Percentiles rank a stretch among this genome's conserved stretches.
These are phyloP conservation scores for Sarcomyxa edulis DNA, from an alignment of 768 basidiomycete genomes.

Conservation along the genomic window DNA sequence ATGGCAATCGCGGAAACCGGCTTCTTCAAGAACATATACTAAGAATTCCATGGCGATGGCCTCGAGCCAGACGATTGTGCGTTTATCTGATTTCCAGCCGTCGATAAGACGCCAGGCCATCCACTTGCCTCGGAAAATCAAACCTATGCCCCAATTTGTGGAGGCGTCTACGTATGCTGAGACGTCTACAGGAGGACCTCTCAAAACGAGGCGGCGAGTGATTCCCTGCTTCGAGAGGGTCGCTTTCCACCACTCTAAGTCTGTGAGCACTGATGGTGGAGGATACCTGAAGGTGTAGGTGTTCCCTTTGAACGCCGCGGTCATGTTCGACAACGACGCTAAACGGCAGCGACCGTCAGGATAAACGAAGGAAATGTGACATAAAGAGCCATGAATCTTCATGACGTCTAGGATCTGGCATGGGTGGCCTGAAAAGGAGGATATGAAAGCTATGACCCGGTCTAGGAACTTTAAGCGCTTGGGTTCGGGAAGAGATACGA, in stretches of 20 bases:
- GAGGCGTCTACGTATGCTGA: slow-evolving; percentile 17
- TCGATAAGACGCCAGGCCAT: slow-evolving; percentile 8
- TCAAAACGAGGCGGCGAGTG: slow-evolving; percentile 2
- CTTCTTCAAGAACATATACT: slow-evolving; percentile 9
- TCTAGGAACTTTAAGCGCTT: slow-evolving; percentile 23
- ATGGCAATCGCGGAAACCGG: slow-evolving; percentile 6
- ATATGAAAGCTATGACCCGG: slow-evolving; percentile 11
- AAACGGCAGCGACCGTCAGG: slow-evolving; percentile 12
- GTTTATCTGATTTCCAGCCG: slow-evolving; percentile 9
- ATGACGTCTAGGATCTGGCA: slow-evolving; percentile 16
- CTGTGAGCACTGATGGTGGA: slow-evolving; percentile 11
- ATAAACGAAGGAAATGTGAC: slow-evolving; percentile 21
- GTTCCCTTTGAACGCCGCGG: slow-evolving; percentile 13
- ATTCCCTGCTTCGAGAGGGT: neutral
- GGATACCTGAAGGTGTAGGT: slow-evolving; percentile 10
- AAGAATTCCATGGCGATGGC: slow-evolving; percentile 17
- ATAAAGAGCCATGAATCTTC: slow-evolving; percentile 24
- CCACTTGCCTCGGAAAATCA: slow-evolving; percentile 12
- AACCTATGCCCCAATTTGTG: slow-evolving; percentile 13
- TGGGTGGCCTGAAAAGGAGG: neutral
- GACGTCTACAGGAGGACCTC: slow-evolving; percentile 3
- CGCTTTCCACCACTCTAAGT: slow-evolving; percentile 24
- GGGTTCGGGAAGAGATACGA: slow-evolving; percentile 22
- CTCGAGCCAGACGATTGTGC: slow-evolving; percentile 20
- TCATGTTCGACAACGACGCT: slow-evolving; percentile 18